phyloP scores from a whole-genome alignment of 1,139 yeast genomes.

The Yamadazyma friedrichii region DNA sequence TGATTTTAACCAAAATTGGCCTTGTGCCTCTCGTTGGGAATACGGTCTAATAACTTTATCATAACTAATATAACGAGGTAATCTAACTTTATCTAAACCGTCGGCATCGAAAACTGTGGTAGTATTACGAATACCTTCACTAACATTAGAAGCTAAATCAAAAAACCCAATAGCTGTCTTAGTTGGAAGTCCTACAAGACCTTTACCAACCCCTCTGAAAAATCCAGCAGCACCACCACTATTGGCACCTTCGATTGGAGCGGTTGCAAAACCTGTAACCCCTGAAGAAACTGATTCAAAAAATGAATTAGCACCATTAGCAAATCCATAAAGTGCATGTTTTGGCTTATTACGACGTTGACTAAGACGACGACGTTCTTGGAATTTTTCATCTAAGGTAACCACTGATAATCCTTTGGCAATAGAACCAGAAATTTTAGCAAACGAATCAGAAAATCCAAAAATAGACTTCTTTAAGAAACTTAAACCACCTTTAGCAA shows the following conservation, averaged over 20 bases:
- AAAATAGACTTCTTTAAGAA: constrained; percentile 92
- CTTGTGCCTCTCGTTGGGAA: constrained; percentile 85
- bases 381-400: constrained; percentile 83
- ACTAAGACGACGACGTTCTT: constrained; percentile 72
- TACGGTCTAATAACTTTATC: constrained; percentile 74
- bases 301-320: constrained; percentile 86
- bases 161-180: constrained; percentile 95
- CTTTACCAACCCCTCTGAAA: constrained; percentile 90
- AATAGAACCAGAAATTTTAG: constrained; percentile 89
- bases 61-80: constrained; percentile 72
- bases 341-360: constrained; percentile 78
- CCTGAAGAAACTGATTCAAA: constrained; percentile 88
- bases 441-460: constrained; percentile 90
- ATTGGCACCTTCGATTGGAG: constrained; percentile 87
- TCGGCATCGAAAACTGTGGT: constrained; percentile 88
- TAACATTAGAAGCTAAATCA: constrained; percentile 87
- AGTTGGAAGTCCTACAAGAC: constrained; percentile 92
- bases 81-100: constrained; percentile 74
- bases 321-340: constrained; percentile 86
- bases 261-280: constrained; percentile 82
- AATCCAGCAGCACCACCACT: constrained; percentile 88
- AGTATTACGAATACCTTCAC: constrained; percentile 92
- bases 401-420: constrained; percentile 94
- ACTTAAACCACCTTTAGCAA: constrained; percentile 94
- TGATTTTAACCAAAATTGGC: constrained; percentile 87